These are phyloP conservation scores for Penicillium oxalicum DNA, from an alignment of 2,329 filamentous ascomycete genomes.

Conservation along the genomic window DNA sequence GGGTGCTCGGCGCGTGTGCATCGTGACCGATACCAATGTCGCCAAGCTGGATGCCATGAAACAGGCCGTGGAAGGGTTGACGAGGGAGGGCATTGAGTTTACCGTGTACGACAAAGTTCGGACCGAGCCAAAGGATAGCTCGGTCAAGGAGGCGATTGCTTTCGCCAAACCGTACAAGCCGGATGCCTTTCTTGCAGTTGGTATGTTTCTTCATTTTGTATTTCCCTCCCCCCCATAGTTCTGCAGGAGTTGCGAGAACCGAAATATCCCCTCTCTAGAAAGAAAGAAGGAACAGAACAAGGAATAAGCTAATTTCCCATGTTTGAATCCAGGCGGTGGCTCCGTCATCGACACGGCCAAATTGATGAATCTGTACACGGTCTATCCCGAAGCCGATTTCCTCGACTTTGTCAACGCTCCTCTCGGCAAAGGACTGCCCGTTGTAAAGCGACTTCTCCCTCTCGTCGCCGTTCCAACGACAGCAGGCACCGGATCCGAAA, in stretches of 20 bases:
- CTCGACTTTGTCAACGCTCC: constrained; percentile 97
- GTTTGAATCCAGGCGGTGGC: constrained; percentile 52
- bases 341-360: constrained; percentile 98
- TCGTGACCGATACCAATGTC: constrained; percentile 85
- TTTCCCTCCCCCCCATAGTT: not conserved
- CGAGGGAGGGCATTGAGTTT: constrained; percentile 70
- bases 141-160: constrained; percentile 83
- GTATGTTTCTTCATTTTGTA: constrained; percentile 31
- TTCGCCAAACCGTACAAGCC: constrained; percentile 74
- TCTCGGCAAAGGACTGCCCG: constrained; percentile 73
- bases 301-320: not conserved
- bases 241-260: not conserved
- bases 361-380: constrained; percentile 93
- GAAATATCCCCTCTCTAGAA: too few relatives aligned
- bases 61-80: constrained; percentile 75
- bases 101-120: constrained; percentile 73
- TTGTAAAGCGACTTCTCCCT: constrained; percentile 64
- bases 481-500: constrained; percentile 84
- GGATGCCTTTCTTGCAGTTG: constrained; percentile 89
- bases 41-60: constrained; percentile 80
- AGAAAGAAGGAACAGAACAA: not conserved
- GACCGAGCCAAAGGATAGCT: constrained; percentile 91
- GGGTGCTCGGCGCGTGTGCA: constrained; percentile 76
- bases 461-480: constrained; percentile 81
- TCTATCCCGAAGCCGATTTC: constrained; percentile 87